Base-by-base conservation (phyloP, 225 moss, liverwort and hornwort species). In the Ulota crispa region DNA sequence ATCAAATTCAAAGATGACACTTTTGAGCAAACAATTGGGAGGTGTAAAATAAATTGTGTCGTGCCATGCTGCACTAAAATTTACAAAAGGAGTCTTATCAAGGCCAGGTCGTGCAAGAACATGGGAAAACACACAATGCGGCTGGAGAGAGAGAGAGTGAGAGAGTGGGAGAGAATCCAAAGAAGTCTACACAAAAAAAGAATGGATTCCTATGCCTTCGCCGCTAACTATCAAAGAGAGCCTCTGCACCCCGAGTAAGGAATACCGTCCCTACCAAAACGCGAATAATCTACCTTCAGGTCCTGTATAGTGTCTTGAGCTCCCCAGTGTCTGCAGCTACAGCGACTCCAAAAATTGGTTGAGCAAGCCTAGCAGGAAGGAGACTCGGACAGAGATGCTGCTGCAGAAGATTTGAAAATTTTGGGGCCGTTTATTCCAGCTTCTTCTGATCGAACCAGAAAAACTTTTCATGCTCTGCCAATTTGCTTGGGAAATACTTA, bases 401-500 rank as follows among this genome's bases (percentile, higher is more conserved):
- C 45, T 42, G 36, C 34, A 63, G 36, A 34, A 27, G 59, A 52
- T 41, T 67, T 28, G 19, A 18, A 69, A 78, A 30, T 20, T 45
- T 39, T 14, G 70, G n/a, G 36, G 52, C 2, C 2, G 39, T 42
- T 65, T 91, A 91, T 76, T 85, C 84, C 85, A 87, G 78, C 64
- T 91, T 91, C 56, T 88, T 86, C 78, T 69, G 70, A 64, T 91
- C 88, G 68, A 71, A 84, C 88, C 86, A 86, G 36, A 88, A 83
- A 56, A 23, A 74, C 41, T 88, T 86, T 4, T 85, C 86, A 15
- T 86, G 80, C 39, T 85, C 88, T 20, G 77, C 73, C 32, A 74
- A 50, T 83, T 87, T 84, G 7, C 59, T 69, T 27, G 90, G 88
- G 31, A 89, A 91, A 72, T 95, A 97, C 87, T 95, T 95, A n/a